Evolutionary conservation across 106 monocot genomes (phyloP).

Genomic region (Vanilla planifolia): DNA sequence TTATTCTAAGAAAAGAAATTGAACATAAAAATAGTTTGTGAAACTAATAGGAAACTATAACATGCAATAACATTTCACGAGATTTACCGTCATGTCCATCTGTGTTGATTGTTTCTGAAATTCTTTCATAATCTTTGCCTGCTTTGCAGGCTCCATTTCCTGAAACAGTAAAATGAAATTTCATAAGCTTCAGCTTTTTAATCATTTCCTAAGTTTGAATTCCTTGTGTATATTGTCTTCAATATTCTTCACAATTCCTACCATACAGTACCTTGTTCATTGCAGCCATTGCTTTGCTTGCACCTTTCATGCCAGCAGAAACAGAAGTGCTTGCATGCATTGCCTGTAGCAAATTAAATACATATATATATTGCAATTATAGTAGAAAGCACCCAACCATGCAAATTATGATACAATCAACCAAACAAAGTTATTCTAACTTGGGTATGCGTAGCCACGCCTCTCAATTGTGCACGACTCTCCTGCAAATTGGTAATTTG

Average conservation of each 20-base stretch:
- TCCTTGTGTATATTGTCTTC: not conserved
- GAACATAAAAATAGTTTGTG: too few species aligned
- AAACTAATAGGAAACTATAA: too few species aligned
- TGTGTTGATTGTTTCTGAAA: constrained; percentile 97
- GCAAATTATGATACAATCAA: not conserved
- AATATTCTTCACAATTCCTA: not conserved
- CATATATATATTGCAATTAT: constrained; percentile 1
- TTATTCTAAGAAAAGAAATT: too few species aligned
- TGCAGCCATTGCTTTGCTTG: constrained; percentile 96
- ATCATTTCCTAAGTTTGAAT: not conserved
- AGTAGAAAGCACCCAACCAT: not conserved
- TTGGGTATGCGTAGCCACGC: constrained; percentile 96
- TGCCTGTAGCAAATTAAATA: constrained; percentile 48
- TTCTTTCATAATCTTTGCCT: constrained; percentile 78
- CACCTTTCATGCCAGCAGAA: constrained; percentile 98
- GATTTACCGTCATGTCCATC: constrained; percentile 94
- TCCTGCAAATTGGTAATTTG: constrained; percentile 98
- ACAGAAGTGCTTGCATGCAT: constrained; percentile 97
- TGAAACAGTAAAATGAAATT: constrained; percentile 28
- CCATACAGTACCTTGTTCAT: constrained; percentile 96
- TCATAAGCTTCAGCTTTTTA: not conserved
- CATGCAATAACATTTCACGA: not conserved
- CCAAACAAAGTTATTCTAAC: constrained; percentile 15
- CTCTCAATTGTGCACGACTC: constrained; percentile 89
- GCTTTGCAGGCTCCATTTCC: constrained; percentile 96